phyloP scores from a whole-genome alignment of 768 basidiomycete species.

The Amanita inopinata region DNA sequence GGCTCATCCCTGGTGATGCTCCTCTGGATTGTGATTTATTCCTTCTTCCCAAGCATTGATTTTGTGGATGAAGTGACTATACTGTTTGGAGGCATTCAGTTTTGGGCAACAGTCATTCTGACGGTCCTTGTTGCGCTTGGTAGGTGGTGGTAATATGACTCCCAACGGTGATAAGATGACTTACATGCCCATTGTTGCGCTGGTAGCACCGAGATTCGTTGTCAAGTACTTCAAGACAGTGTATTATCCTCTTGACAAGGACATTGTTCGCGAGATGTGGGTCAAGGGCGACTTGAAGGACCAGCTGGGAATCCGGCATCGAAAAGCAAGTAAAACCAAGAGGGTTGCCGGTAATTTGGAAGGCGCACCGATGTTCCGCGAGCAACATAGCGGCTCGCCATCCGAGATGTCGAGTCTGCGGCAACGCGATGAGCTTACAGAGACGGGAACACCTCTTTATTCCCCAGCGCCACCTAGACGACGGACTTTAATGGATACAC shows the following conservation, averaged over 20 bases:
- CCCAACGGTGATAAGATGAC: background rate
- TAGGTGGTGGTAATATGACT: slow-evolving; percentile 22
- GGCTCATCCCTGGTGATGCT: slow-evolving; percentile 78
- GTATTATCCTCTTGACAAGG: slow-evolving; percentile 77
- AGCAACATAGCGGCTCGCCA: slow-evolving; percentile 51
- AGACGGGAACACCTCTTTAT: slow-evolving; percentile 19
- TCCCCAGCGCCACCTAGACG: slow-evolving; percentile 29
- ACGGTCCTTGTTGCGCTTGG: slow-evolving; percentile 65
- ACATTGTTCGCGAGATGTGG: slow-evolving; percentile 91
- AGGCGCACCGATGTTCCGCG: slow-evolving; percentile 61
- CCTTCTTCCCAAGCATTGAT: slow-evolving; percentile 61
- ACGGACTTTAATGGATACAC: slow-evolving; percentile 40
- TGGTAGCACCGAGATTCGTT: slow-evolving; percentile 70
- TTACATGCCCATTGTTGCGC: background rate
- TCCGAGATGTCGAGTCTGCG: slow-evolving; percentile 45
- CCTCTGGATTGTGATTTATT: slow-evolving; percentile 85
- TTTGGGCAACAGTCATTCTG: slow-evolving; percentile 76
- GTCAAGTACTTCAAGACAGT: slow-evolving; percentile 61
- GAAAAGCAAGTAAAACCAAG: slow-evolving; percentile 39
- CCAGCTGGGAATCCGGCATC: slow-evolving; percentile 60
- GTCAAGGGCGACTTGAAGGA: slow-evolving; percentile 78
- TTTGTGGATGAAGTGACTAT: slow-evolving; percentile 67
- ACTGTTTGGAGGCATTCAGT: slow-evolving; percentile 69
- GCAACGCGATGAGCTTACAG: slow-evolving; percentile 39
- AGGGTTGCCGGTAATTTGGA: slow-evolving; percentile 34